Evolutionary conservation across 805 yeast genomes (phyloP), one percentile per base, ranked within the genome.

Genomic region (Sugiyamaella americana): DNA sequence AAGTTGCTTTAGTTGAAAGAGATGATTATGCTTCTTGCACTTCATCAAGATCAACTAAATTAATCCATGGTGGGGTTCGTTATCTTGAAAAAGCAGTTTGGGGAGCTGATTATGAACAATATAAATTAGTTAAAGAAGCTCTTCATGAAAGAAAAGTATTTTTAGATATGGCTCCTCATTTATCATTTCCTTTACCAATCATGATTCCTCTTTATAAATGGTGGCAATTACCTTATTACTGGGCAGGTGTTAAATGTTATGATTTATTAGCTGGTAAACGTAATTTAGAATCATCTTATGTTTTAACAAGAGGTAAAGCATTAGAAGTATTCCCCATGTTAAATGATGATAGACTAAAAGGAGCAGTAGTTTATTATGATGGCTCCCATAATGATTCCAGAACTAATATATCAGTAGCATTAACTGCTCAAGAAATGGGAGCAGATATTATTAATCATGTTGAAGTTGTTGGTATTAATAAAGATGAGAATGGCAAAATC

Each of bases 21-120:
- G 80, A 79, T 54, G 98, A 89, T 70, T 89, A 84, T 62, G 95
- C 96, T 5, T 75, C 87, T 6, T 96, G 96, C 37, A 91, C 97
- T 13, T 84, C 95, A 5, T 87, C 96, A 30, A 85, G 88, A 60
- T 85, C 95, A 13, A 89, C 98, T 41, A 89, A 89, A 70, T 85
- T 89, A 81, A 96, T 95, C 38, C 98, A 89, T 63, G 98, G 98
- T 55, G 98, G 98, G 64, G 96, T 89, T 37, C 75, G 98, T 60
- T 89, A 89, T 66, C 75, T 89, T 60, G 98, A 89, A 65, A 89
- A 89, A 71, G 97, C 97, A 35, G 79, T 89, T 59, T 87, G 87
- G 78, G 88, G 87, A 69, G 74, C 89, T 44, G 88, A 94, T 48
- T 87, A 86, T 66, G 91, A 82, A 51, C 98, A 89, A 71, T 73